These are phyloP conservation scores for Fusarium praegraminearum DNA, from an alignment of 2,329 filamentous ascomycete genomes.

Conservation along the genomic window DNA sequence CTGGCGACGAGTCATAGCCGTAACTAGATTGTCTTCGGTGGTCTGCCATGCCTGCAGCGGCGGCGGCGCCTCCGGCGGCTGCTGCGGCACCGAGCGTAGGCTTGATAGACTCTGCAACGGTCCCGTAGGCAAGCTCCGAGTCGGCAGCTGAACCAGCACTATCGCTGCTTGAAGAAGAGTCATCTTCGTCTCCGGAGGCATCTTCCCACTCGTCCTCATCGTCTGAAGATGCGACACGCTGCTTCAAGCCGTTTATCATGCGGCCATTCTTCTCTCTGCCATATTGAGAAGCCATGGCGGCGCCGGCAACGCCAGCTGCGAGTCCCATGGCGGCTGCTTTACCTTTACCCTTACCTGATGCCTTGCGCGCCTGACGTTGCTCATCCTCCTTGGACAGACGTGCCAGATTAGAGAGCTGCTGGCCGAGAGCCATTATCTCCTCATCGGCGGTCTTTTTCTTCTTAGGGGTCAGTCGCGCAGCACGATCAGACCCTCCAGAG, in stretches of 20 bases:
- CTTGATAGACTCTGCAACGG: conserved; percentile 44
- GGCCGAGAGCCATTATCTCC: conserved; percentile 68
- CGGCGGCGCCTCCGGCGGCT: conserved; percentile 56
- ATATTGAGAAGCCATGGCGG: conserved; percentile 54
- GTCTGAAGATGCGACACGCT: conserved; percentile 52
- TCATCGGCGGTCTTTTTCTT: conserved; percentile 63
- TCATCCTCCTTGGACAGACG: conserved; percentile 65
- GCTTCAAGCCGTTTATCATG: conserved; percentile 58
- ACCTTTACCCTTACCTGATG: conserved; percentile 42
- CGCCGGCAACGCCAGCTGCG: conserved; percentile 55
- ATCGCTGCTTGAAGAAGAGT: conserved; percentile 55
- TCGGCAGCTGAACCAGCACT: conserved; percentile 51
- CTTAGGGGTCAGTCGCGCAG: conserved; percentile 31
- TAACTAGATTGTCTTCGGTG: conserved; percentile 44
- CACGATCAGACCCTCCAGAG: conserved; percentile 32
- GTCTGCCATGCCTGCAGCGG: conserved; percentile 56
- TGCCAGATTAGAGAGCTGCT: conserved; percentile 66
- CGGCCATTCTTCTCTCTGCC: conserved; percentile 54
- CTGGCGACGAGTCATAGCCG: conserved; percentile 20
- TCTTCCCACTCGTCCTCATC: conserved; percentile 60
- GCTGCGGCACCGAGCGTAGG: conserved; percentile 41
- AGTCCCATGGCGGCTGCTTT: conserved; percentile 40
- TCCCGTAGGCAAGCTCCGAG: conserved; percentile 56
- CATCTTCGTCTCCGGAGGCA: conserved; percentile 60
- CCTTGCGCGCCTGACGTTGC: conserved; percentile 52